These are phyloP conservation scores for Theileria annulata DNA, from an alignment of 169 alveolate genomes.

Conservation along the genomic window DNA sequence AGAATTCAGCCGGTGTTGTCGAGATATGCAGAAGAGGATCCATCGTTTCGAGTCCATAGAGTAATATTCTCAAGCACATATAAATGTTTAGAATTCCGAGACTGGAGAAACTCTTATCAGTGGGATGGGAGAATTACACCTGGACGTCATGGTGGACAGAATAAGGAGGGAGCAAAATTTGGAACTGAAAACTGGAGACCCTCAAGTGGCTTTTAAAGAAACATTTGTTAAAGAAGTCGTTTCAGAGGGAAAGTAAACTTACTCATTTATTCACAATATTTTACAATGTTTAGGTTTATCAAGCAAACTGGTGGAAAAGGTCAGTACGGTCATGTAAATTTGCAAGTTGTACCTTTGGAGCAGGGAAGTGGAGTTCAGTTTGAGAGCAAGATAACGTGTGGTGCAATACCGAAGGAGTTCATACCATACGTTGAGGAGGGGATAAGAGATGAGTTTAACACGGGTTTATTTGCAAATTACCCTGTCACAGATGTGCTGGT, in stretches of 20 bases:
- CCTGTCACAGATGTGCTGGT: conserved; percentile 81
- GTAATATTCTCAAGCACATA: conserved; percentile 17
- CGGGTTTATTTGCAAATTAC: conserved; percentile 80
- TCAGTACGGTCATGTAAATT: conserved; percentile 84
- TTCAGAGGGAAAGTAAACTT: conserved; percentile 75
- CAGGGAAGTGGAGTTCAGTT: conserved; percentile 79
- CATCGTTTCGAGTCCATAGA: conserved; percentile 72
- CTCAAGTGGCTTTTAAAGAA: conserved; percentile 90
- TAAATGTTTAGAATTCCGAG: conserved; percentile 72
- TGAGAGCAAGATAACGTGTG: conserved; percentile 80
- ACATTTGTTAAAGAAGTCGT: conserved; percentile 72
- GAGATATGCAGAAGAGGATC: conserved; percentile 81
- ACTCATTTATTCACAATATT: not conserved
- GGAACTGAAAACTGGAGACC: conserved; percentile 84
- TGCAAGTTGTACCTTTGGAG: conserved; percentile 80
- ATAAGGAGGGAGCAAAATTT: conserved; percentile 87
- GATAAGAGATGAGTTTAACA: conserved; percentile 72
- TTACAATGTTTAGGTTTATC: conserved; percentile 69
- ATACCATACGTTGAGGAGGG: conserved; percentile 83
- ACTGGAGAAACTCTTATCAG: conserved; percentile 83
- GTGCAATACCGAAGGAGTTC: conserved; percentile 82
- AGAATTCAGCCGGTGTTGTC: conserved; percentile 76
- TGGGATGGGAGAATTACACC: conserved; percentile 95
- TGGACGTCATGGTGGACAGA: conserved; percentile 91
- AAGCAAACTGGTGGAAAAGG: conserved; percentile 89